Base-by-base conservation (phyloP, 305 asterid species). In the Fraxinus xanthoxyloides region DNA sequence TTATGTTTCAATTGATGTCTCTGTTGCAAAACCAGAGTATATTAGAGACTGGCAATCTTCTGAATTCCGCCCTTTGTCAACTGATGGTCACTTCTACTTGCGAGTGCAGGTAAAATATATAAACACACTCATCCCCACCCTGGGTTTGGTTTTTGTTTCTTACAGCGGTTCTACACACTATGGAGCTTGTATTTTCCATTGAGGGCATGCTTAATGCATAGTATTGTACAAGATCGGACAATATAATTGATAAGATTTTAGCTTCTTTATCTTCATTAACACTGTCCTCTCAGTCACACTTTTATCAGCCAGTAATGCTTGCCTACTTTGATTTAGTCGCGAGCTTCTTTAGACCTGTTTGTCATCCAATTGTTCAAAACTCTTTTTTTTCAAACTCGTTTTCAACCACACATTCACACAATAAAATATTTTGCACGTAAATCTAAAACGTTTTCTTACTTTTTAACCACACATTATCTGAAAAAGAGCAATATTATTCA, bases 1-100 rank as follows among this genome's bases (percentile, higher is more conserved):
- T 31, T 77, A 81, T 59, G 84, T 91, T n/a, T 79, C 89, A 30
- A 85, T 91, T 31, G 92, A 89, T 82, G 96, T 87, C 81, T 91
- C 92, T 67, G 83, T 89, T 81, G 89, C 92, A 4, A 89, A 86
- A 79, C 90, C 94, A 12, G 94, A 91, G 77, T 84, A 87, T 73
- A 63, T 81, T 0, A 87, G 88, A 85, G 91, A 90, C 78, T 82
- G 89, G 90, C 86, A 73, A 82, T 87, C 89, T 75, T 82, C 89
- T 13, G 89, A 92, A 65, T 79, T 59, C 76, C 81, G 69, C 81
- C 88, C 93, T 28, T 78, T 82, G 31, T 80, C 89, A 72, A 84
- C 82, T 32, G 87, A 86, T 56, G 86, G 87, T 84, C 92, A 89
- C 63, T 90, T 92, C 85, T 88, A 89, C 87, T 81, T 92, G 82